These are phyloP conservation scores for Fusarium xyrophilum DNA, from an alignment of 2,329 filamentous ascomycete species.

Conservation along the genomic window DNA sequence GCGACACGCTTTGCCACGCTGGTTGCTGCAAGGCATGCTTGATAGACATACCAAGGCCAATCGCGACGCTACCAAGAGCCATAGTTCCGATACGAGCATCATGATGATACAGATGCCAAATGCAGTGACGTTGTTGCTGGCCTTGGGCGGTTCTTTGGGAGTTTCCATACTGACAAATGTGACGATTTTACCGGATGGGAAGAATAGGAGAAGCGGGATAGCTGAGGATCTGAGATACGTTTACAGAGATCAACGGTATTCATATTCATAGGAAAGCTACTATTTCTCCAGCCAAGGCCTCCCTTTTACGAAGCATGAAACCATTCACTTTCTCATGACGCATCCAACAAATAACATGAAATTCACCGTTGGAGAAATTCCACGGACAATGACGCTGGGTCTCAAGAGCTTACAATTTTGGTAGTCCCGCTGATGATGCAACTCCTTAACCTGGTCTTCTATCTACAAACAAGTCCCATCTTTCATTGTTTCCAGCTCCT, in stretches of 20 bases:
- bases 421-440: constrained; percentile 35
- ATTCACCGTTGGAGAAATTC: neutral
- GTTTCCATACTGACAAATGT: neutral
- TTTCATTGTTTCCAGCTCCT: constrained; percentile 15
- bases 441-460: constrained; percentile 23
- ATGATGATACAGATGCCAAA: neutral
- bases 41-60: neutral
- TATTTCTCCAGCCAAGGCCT: neutral
- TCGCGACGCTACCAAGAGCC: neutral
- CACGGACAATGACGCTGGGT: constrained; percentile 5
- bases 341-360: neutral
- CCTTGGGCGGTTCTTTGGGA: neutral
- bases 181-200: neutral
- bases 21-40: neutral
- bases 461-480: constrained; percentile 19
- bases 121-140: neutral
- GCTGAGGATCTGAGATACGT: neutral
- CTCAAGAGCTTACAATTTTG: constrained; percentile 36
- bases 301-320: neutral
- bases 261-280: neutral
- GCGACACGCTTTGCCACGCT: too few relatives aligned
- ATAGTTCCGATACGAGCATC: neutral
- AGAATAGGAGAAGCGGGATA: neutral
- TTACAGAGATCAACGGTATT: neutral
- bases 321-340: neutral